These are phyloP conservation scores for Clarireedia monteithiana DNA, from an alignment of 2,329 filamentous ascomycete species.

Conservation along the genomic window DNA sequence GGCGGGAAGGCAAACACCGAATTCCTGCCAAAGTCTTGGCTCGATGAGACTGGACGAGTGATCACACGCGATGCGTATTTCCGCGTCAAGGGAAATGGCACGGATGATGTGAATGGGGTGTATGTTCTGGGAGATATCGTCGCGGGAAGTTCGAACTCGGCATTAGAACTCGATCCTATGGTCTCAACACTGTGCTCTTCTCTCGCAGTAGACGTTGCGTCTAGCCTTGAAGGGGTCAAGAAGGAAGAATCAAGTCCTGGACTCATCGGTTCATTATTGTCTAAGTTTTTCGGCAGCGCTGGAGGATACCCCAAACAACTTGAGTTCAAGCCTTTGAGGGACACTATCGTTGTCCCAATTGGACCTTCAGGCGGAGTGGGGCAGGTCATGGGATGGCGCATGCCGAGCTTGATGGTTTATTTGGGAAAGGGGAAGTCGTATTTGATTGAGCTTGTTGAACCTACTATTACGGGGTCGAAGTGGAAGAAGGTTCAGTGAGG, in stretches of 20 bases:
- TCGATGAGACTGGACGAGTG: conserved; percentile 40
- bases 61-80: conserved; percentile 38
- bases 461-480: not conserved
- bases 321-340: conserved; percentile 28
- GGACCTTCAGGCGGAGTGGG: conserved; percentile 33
- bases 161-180: conserved; percentile 33
- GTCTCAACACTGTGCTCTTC: conserved; percentile 36
- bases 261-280: not conserved
- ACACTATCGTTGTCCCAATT: conserved; percentile 33
- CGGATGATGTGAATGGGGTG: conserved; percentile 28
- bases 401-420: conserved; percentile 32
- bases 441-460: conserved; percentile 17
- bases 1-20: conserved; percentile 35
- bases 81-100: conserved; percentile 34
- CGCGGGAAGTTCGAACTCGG: conserved; percentile 33
- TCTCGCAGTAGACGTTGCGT: conserved; percentile 38
- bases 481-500: not conserved
- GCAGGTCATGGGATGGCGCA: conserved; percentile 29
- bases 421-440: conserved; percentile 32
- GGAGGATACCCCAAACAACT: conserved; percentile 4
- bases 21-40: conserved; percentile 39
- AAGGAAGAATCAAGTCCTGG: conserved; percentile 2
- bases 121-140: conserved; percentile 42
- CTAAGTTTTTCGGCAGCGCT: not conserved
- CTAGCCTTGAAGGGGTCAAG: not conserved